These are phyloP conservation scores for Pyrenophora tritici-repentis DNA, from an alignment of 2,329 filamentous ascomycete genomes.

Conservation along the genomic window DNA sequence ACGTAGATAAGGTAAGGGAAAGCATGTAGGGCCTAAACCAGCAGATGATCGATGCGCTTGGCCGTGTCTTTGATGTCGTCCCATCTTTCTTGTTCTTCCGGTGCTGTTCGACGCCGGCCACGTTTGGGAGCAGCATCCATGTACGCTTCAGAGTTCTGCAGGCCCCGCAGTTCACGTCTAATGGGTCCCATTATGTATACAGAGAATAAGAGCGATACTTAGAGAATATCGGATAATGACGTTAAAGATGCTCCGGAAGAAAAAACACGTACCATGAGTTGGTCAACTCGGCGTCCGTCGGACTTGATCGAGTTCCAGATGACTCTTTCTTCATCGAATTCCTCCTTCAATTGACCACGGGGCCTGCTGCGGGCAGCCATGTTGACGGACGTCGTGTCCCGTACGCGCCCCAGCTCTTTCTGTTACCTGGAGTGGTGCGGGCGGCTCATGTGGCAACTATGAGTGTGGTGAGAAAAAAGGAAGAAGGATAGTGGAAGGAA, in stretches of 20 bases:
- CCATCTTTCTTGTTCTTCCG: no score
- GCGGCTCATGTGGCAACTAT: slow-evolving; percentile 13
- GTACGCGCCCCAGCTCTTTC: slow-evolving; percentile 15
- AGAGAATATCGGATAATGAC: background rate
- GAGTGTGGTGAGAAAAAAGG: background rate
- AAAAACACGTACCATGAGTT: slow-evolving; percentile 51
- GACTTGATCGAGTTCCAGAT: slow-evolving; percentile 56
- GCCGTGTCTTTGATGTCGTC: background rate
- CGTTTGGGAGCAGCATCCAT: no score
- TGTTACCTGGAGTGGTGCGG: slow-evolving; percentile 12
- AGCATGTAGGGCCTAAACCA: background rate
- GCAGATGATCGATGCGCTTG: background rate
- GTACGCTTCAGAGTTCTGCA: no score
- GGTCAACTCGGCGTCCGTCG: slow-evolving; percentile 53
- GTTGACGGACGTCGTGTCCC: slow-evolving; percentile 14
- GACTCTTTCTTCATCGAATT: slow-evolving; percentile 56
- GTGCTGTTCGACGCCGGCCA: no score
- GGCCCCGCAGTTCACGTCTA: no score
- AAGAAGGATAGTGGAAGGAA: slow-evolving; percentile 2
- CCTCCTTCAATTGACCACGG: slow-evolving; percentile 53
- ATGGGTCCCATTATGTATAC: background rate
- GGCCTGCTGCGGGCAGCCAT: slow-evolving; percentile 56
- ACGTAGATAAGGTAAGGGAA: background rate
- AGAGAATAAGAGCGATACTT: background rate
- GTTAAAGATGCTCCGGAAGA: background rate